Percentiles rank a stretch among this genome's conserved stretches.
These are phyloP conservation scores for Metschnikowia bowlesiae DNA, from an alignment of 805 yeast species.

Conservation along the genomic window DNA sequence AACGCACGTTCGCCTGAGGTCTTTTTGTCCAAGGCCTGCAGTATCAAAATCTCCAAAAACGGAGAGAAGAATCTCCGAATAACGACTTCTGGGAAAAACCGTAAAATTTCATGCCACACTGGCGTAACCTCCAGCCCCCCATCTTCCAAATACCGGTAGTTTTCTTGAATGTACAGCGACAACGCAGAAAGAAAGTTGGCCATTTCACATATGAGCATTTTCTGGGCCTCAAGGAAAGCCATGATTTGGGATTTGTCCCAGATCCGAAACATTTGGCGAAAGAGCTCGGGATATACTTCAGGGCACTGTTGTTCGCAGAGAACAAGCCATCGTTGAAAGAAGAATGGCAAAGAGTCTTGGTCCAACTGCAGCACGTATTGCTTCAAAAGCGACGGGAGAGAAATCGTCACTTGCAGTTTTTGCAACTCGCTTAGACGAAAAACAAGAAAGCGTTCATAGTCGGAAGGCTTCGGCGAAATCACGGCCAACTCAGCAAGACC, in stretches of 20 bases:
- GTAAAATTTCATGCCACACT: conserved; percentile 3
- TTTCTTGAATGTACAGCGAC: conserved; percentile 1
- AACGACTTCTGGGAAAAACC: conserved; percentile 7
- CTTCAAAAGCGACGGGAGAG: not conserved
- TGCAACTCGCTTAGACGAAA: conserved; percentile 50
- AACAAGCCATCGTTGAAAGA: conserved; percentile 50
- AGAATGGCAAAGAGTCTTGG: not conserved
- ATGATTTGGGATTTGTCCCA: not conserved
- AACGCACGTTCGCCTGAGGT: not conserved
- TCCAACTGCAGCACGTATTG: conserved; percentile 14
- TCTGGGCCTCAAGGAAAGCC: conserved; percentile 3
- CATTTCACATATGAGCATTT: conserved; percentile 10
- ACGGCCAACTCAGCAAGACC: conserved; percentile 12
- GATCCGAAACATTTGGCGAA: conserved; percentile 1
- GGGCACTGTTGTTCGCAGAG: conserved; percentile 34
- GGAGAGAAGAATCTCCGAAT: conserved; percentile 10
- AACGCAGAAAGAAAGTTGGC: conserved; percentile 6
- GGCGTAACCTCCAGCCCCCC: not conserved
- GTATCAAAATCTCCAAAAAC: not conserved
- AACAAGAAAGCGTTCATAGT: conserved; percentile 22
- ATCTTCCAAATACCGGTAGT: not conserved
- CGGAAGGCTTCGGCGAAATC: not conserved
- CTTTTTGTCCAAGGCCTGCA: conserved; percentile 2
- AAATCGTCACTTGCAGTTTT: not conserved
- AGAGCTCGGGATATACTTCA: conserved; percentile 10